Evolutionary conservation across 495 filamentous ascomycete species (phyloP).

Genomic region (Chaetomidium leptoderma): DNA sequence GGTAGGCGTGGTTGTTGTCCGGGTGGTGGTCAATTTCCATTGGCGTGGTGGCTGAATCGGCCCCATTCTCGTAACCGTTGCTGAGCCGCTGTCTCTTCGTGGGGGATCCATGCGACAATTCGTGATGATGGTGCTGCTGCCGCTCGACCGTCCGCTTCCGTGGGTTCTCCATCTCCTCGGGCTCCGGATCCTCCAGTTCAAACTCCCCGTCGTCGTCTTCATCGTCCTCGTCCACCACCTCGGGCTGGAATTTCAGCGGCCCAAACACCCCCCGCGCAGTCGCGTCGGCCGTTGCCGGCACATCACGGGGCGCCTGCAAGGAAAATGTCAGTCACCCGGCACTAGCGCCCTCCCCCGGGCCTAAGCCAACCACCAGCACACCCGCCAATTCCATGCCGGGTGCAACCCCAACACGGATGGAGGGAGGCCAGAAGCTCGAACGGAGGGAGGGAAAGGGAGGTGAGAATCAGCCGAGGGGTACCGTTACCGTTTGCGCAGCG

Average conservation of each 20-base stretch:
- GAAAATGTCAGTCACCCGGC: conserved; percentile 42
- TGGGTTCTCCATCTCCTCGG: conserved; percentile 44
- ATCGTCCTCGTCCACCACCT: conserved; percentile 30
- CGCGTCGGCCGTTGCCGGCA: conserved; percentile 42
- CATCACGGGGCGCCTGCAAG: conserved; percentile 45
- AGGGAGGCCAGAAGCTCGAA: conserved; percentile 8
- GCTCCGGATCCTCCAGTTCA: conserved; percentile 27
- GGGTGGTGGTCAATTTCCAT: conserved; percentile 54
- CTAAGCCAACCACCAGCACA: conserved; percentile 19
- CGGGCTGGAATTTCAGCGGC: conserved; percentile 38
- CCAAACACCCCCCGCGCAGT: conserved; percentile 48
- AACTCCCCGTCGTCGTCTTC: conserved; percentile 33
- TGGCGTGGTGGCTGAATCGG: conserved; percentile 53
- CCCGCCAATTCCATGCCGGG: conserved; percentile 22
- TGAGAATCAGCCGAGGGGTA: conserved; percentile 2
- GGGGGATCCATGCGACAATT: conserved; percentile 48
- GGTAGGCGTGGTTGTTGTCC: conserved; percentile 53
- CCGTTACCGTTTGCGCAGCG: conserved; percentile 34
- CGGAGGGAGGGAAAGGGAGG: not conserved
- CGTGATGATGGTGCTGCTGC: conserved; percentile 42
- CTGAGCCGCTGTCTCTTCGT: conserved; percentile 52
- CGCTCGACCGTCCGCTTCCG: conserved; percentile 49
- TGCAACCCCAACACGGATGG: conserved; percentile 17
- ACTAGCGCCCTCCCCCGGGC: conserved; percentile 24
- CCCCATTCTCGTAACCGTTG: conserved; percentile 61